Percentiles rank a stretch among this genome's conserved stretches.
These are phyloP conservation scores for Epichloe hybrida DNA, from an alignment of 2,329 filamentous ascomycete species.

Conservation along the genomic window DNA sequence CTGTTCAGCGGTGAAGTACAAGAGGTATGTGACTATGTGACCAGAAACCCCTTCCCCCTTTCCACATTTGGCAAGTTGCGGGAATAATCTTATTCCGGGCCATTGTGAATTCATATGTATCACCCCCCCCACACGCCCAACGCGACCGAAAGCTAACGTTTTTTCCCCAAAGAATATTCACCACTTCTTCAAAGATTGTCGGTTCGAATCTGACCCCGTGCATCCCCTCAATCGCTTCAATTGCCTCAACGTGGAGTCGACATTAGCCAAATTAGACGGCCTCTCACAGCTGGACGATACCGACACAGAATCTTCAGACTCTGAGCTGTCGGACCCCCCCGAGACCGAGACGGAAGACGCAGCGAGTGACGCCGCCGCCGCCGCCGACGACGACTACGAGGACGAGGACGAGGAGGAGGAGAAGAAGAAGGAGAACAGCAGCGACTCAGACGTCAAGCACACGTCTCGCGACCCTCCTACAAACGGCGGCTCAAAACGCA, in stretches of 20 bases:
- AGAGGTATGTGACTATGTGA: slow-evolving; percentile 3
- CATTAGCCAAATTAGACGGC: not conserved
- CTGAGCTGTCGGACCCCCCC: not conserved
- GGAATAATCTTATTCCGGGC: slow-evolving; percentile 11
- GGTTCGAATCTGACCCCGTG: slow-evolving; percentile 6
- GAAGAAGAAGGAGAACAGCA: not conserved
- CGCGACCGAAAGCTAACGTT: slow-evolving; percentile 8
- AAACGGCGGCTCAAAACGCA: not conserved
- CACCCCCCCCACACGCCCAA: not conserved
- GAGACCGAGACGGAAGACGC: not conserved
- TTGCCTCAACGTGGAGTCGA: slow-evolving; percentile 2
- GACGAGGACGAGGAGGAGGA: not conserved
- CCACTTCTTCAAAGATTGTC: slow-evolving; percentile 7
- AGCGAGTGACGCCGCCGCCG: not conserved
- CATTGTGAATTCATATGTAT: too few relatives aligned
- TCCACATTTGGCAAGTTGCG: slow-evolving; percentile 1
- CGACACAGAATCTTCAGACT: not conserved
- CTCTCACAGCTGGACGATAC: not conserved
- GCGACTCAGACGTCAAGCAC: not conserved
- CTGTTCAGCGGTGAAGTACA: slow-evolving; percentile 5
- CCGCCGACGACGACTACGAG: not conserved
- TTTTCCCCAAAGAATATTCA: slow-evolving; percentile 11
- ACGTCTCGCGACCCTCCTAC: not conserved
- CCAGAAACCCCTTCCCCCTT: not conserved
- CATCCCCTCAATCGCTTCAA: slow-evolving; percentile 7